These are phyloP conservation scores for Aspergillus taichungensis DNA, from an alignment of 495 filamentous ascomycete genomes.

Conservation along the genomic window DNA sequence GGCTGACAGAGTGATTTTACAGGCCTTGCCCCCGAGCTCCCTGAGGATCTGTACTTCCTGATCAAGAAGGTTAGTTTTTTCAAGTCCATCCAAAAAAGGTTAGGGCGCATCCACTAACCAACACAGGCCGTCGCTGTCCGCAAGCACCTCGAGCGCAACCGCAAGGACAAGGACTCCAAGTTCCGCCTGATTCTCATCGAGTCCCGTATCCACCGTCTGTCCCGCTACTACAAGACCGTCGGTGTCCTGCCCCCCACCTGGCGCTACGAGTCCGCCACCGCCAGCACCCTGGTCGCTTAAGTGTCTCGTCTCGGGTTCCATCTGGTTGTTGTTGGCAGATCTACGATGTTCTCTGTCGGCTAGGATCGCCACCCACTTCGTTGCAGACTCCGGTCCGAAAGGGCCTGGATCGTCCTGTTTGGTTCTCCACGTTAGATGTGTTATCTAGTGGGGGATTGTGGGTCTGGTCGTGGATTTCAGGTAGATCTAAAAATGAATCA, in stretches of 20 bases:
- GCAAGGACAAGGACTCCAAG: slow-evolving; percentile 99
- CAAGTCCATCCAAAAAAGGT: not conserved
- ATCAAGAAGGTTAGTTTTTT: slow-evolving; percentile 77
- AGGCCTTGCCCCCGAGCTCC: slow-evolving; percentile 97
- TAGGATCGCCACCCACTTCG: too few species aligned
- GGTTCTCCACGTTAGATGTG: too few species aligned
- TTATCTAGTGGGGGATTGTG: too few species aligned
- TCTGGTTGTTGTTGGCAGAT: not conserved
- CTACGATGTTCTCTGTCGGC: too few species aligned
- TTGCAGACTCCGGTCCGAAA: too few species aligned
- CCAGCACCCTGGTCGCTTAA: slow-evolving; percentile 48
- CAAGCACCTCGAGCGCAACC: slow-evolving; percentile 99
- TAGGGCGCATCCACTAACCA: not conserved
- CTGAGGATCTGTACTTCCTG: slow-evolving; percentile 96
- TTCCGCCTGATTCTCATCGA: slow-evolving; percentile 99
- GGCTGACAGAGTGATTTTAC: slow-evolving; percentile 91
- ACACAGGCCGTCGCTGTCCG: slow-evolving; percentile 87
- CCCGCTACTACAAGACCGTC: slow-evolving; percentile 97
- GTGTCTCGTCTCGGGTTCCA: slow-evolving; percentile 9
- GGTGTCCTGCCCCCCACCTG: slow-evolving; percentile 96
- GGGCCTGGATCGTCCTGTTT: too few species aligned
- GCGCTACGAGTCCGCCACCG: slow-evolving; percentile 77
- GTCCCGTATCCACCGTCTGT: slow-evolving; percentile 98
- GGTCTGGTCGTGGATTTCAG: too few species aligned
- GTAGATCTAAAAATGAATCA: too few species aligned